Percentiles rank a stretch among this genome's conserved stretches.
phyloP scores from a whole-genome alignment of 768 basidiomycete species.

The Mycena alexandri region DNA sequence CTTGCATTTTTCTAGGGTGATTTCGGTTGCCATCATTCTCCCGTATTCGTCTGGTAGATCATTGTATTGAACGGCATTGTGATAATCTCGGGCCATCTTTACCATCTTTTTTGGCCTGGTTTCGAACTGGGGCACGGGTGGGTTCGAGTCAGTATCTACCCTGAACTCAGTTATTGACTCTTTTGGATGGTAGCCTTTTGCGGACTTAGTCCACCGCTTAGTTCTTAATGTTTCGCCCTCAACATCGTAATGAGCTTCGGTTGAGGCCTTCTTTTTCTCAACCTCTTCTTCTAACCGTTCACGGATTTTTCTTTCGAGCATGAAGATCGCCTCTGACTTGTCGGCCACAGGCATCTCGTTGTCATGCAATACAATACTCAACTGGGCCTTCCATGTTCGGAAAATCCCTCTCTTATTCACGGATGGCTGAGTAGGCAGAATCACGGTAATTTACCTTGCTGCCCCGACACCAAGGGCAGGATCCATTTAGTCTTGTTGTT shows the following conservation, averaged over 20 bases:
- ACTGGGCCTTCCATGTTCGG: too few species aligned
- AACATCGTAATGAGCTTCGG: neutral
- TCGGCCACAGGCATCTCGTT: too few species aligned
- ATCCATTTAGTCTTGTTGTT: too few species aligned
- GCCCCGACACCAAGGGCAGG: too few species aligned
- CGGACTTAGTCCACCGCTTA: neutral
- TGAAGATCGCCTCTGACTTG: too few species aligned
- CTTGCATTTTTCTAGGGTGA: constrained; percentile 13
- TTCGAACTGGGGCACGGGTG: neutral
- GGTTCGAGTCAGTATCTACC: too few species aligned
- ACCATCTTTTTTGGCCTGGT: constrained; percentile 8
- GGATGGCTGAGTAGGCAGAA: too few species aligned
- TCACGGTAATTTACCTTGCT: too few species aligned
- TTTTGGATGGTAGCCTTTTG: neutral
- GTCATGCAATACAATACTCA: too few species aligned
- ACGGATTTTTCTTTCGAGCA: too few species aligned
- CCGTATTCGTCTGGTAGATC: constrained; percentile 13
- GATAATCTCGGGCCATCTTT: constrained; percentile 19
- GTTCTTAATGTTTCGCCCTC: neutral
- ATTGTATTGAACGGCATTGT: constrained; percentile 14
- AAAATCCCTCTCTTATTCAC: too few species aligned
- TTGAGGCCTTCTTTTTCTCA: neutral
- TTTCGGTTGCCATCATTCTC: constrained; percentile 1
- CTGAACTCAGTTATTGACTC: constrained; percentile 18
- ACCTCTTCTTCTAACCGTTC: neutral